Conservation (phyloP, 2,329 filamentous ascomycete species). For the Biscogniauxia mediterranea region DNA sequence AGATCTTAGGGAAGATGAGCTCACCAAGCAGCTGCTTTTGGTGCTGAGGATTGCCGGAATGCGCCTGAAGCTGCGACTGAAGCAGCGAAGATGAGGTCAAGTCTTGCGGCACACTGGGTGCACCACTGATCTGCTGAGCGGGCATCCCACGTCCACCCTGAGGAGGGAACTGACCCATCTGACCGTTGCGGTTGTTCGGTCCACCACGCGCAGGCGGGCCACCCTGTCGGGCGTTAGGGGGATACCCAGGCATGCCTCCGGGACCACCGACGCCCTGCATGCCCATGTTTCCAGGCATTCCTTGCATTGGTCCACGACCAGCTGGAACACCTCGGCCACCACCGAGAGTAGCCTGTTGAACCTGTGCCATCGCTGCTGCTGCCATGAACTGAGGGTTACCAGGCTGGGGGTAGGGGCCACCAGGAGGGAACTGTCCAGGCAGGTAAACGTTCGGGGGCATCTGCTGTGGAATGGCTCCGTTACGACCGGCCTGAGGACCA, state of each 20-base stretch:
- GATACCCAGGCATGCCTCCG: slow-evolving; percentile 53
- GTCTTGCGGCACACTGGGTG: slow-evolving; percentile 36
- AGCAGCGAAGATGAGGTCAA: slow-evolving; percentile 45
- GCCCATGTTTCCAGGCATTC: slow-evolving; percentile 70
- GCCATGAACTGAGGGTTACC: slow-evolving; percentile 77
- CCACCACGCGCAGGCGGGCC: slow-evolving; percentile 41
- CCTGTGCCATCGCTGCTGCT: slow-evolving; percentile 81
- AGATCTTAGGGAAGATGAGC: slow-evolving; percentile 97
- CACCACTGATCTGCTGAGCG: slow-evolving; percentile 36
- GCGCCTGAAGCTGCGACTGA: slow-evolving; percentile 56
- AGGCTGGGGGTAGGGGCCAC: slow-evolving; percentile 74
- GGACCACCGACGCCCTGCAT: slow-evolving; percentile 46
- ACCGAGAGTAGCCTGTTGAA: slow-evolving; percentile 58
- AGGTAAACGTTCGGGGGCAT: slow-evolving; percentile 87
- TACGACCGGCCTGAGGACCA: slow-evolving; percentile 83
- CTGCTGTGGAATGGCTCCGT: slow-evolving; percentile 75
- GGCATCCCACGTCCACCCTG: slow-evolving; percentile 49
- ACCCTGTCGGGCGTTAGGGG: slow-evolving; percentile 50
- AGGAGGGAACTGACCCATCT: slow-evolving; percentile 39
- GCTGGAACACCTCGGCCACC: slow-evolving; percentile 63
- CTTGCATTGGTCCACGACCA: slow-evolving; percentile 70
- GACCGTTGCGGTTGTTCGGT: slow-evolving; percentile 44
- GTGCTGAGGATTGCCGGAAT: slow-evolving; percentile 59
- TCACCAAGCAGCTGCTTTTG: slow-evolving; percentile 99
- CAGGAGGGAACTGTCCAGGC: slow-evolving; percentile 76